Evolutionary conservation across 1,284 basidiomycete species (phyloP), one percentile per base, ranked within the genome.

Genomic region (Anthracocystis setariae): DNA sequence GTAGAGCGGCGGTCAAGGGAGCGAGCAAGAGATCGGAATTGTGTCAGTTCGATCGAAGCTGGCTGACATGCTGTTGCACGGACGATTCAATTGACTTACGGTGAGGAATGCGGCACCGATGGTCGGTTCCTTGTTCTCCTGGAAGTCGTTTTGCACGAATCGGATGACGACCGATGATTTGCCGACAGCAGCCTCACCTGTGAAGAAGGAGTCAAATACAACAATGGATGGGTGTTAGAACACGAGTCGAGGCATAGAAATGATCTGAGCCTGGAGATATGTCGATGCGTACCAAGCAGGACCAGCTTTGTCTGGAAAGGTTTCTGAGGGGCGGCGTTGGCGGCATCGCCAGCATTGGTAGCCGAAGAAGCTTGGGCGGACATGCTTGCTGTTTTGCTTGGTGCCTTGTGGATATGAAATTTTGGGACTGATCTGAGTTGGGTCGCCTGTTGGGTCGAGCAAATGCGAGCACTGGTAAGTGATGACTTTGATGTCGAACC

Each of bases 91-190:
- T 32, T 12, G 21, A 76, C 73, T 53, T 33, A 80, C 77, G 39
- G 81, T 81, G 2, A 82, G 56, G 80, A 96, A 96, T 5, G 94
- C 94, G 48, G 93, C 92, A 49, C 95, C 96, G 81, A 98, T 99
- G 20, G 96, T 99, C 13, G 96, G 96, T 82, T 96, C 94, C 85
- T 95, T 94, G 88, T 95, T 94, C 67, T 92, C 89, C 84, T 94
- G 92, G 84, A 95, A 96, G 83, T 95, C 93, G 85, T 95, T 92
- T 83, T 91, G 82, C 83, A 97, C 94, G 83, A 99, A 99, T 84
- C 96, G 91, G 66, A 98, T 89, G 38, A 98, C 96, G 60, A 99
- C 90, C 24, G 94, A 98, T n/a, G 94, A 97, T 87, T 99, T 99
- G 72, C 96, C 96, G 55, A 99, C 96, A 59, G 96, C 95, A 65